Base-by-base conservation (phyloP, 441 rosid species). In the Eruca vesicaria region DNA sequence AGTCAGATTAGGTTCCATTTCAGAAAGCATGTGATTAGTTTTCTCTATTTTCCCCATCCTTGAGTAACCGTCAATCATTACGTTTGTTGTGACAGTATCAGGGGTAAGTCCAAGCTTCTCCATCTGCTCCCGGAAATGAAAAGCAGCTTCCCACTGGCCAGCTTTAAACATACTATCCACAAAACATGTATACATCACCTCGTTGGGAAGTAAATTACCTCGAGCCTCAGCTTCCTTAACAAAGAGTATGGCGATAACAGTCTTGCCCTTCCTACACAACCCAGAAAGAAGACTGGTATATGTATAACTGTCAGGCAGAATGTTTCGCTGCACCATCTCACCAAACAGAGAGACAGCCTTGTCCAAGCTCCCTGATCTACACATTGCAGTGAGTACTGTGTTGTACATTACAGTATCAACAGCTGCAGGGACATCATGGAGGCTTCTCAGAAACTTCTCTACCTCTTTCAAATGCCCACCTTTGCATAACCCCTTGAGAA, bases 401-500 rank as follows among this genome's bases (percentile, higher is more conserved):
- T 92, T 94, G 85, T 87, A 94, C 71, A 82, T 71, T 41, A 82
- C 77, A 79, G 86, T 84, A 71, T 90, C 95, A 62, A 92, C 88
- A 72, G 88, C 86, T 70, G 68, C 75, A 77, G 88, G 95, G 78
- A 86, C 80, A 69, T 35, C 59, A 66, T 84, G 87, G 38, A 92
- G 87, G 53, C 71, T 75, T 60, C 69, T 75, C 68, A 94, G 79
- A 56, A 94, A 83, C 71, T 76, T 84, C 85, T 83, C 88, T 3
- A 89, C 98, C 81, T 84, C 86, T 72, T 45, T 77, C 29, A 83
- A 72, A 71, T 90, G 83, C 63, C 97, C 88, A 56, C 94, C 88
- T 79, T 68, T 88, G 81, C 97, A 92, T 63, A 92, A 83, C 79
- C 92, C 98, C 86, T 90, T 94, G 53, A 92, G 90, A 33, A 94